These are phyloP conservation scores for Leptoxyphium fumago DNA, from an alignment of 2,329 filamentous ascomycete species.

Conservation along the genomic window DNA sequence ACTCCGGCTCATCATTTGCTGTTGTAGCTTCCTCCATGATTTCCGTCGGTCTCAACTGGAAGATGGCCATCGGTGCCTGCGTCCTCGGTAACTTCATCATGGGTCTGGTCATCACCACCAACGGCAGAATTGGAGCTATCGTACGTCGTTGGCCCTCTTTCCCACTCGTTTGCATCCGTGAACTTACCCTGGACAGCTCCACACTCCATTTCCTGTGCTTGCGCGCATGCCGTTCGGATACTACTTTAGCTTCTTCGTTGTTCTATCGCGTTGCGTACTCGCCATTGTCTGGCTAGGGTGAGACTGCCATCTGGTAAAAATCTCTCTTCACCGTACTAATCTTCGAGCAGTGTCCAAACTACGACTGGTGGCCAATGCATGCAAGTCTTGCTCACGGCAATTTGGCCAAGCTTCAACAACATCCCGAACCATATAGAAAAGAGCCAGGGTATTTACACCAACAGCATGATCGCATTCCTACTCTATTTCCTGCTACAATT, in stretches of 20 bases:
- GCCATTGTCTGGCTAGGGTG: conserved; percentile 18
- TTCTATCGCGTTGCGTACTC: conserved; percentile 16
- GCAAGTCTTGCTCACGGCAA: conserved; percentile 23
- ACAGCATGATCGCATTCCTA: conserved; percentile 41
- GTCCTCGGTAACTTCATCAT: conserved; percentile 14
- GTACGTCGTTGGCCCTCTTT: conserved; percentile 17
- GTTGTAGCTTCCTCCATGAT: conserved; percentile 31
- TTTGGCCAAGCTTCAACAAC: conserved; percentile 40
- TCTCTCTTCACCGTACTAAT: background rate
- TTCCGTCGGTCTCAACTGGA: conserved; percentile 40
- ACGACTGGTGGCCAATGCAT: conserved; percentile 14
- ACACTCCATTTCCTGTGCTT: conserved; percentile 41
- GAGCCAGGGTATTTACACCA: conserved; percentile 37
- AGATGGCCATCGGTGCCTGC: conserved; percentile 33
- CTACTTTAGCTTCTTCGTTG: conserved; percentile 29
- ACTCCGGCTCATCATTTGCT: background rate
- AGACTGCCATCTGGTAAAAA: background rate
- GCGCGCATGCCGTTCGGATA: conserved; percentile 41
- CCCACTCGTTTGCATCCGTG: conserved; percentile 7
- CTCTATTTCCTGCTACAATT: conserved; percentile 41
- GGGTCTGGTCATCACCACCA: conserved; percentile 30
- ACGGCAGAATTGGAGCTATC: conserved; percentile 38
- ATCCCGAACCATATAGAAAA: conserved; percentile 38
- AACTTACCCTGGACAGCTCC: conserved; percentile 32
- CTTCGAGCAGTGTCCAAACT: conserved; percentile 11